A percentile compares a stretch with the other conserved stretches of the same genome.
Conservation (phyloP, 768 basidiomycete genomes). For the Podaxis sp. region DNA sequence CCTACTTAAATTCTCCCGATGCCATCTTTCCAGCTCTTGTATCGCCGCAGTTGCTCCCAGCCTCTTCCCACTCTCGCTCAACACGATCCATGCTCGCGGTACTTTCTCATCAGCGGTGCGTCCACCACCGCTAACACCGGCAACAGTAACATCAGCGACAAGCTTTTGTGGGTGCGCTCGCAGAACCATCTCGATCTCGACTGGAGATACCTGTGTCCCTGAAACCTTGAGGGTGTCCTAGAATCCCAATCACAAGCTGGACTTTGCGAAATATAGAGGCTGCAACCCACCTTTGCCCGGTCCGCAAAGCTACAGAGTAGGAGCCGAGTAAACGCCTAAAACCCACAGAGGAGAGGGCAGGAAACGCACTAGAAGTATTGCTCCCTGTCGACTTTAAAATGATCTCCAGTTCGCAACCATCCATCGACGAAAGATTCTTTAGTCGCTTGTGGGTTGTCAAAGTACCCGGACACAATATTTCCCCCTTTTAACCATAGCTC, state of each 20-base stretch:
- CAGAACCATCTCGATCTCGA: constrained; percentile 71
- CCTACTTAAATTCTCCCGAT: constrained; percentile 58
- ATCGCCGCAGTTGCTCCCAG: constrained; percentile 40
- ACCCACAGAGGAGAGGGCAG: not conserved
- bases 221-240: constrained; percentile 80
- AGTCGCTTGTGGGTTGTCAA: constrained; percentile 65
- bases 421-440: constrained; percentile 63
- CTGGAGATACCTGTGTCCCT: constrained; percentile 75
- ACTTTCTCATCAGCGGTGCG: constrained; percentile 69
- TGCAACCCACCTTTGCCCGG: constrained; percentile 55
- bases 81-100: constrained; percentile 76
- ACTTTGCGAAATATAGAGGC: not conserved
- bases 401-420: constrained; percentile 76
- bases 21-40: constrained; percentile 56
- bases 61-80: constrained; percentile 52
- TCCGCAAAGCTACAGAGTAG: constrained; percentile 58
- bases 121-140: constrained; percentile 68
- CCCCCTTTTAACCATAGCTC: constrained; percentile 59
- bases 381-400: constrained; percentile 55
- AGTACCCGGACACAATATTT: constrained; percentile 66
- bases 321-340: not conserved
- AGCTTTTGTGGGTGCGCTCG: constrained; percentile 58
- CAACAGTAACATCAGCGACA: constrained; percentile 65
- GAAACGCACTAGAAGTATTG: constrained; percentile 61
- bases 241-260: not conserved